These are phyloP conservation scores for Vigna nakashimae DNA, from an alignment of 306 rosid genomes.

Conservation along the genomic window DNA sequence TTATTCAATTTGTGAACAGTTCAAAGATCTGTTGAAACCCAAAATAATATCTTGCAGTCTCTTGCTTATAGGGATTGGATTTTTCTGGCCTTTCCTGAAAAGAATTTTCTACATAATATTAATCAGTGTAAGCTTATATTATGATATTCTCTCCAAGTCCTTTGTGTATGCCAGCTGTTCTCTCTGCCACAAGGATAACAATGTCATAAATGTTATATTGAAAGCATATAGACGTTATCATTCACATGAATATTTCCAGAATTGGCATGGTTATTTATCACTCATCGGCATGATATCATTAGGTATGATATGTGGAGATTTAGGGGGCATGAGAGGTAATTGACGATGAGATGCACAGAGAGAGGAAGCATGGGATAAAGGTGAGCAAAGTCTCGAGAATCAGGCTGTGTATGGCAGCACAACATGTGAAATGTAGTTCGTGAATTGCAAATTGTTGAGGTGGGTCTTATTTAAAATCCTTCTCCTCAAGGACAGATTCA, in stretches of 20 bases:
- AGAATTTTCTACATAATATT: too few relatives aligned
- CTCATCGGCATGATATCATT: neutral
- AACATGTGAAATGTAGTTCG: conserved; percentile 94
- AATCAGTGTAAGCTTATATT: too few relatives aligned
- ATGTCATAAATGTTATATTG: neutral
- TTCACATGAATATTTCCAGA: conserved; percentile 10
- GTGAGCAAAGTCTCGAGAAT: conserved; percentile 73
- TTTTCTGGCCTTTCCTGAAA: too few relatives aligned
- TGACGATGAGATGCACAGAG: conserved; percentile 20
- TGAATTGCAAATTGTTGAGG: conserved; percentile 73
- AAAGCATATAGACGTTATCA: conserved; percentile 5
- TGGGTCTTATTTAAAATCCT: conserved; percentile 49
- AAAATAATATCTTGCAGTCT: too few relatives aligned
- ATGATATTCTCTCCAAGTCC: too few relatives aligned
- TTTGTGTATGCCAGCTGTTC: neutral
- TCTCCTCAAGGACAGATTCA: conserved; percentile 39
- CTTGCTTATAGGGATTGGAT: too few relatives aligned
- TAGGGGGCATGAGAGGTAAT: neutral
- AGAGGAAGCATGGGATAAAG: conserved; percentile 53
- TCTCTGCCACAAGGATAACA: neutral
- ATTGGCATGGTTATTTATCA: neutral
- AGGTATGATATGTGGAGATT: conserved; percentile 11
- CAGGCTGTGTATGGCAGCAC: conserved; percentile 63
- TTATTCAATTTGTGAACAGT: too few relatives aligned
- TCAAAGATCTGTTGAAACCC: too few relatives aligned